These are phyloP conservation scores for Rutstroemia sp. DNA, from an alignment of 2,329 filamentous ascomycete species.

Conservation along the genomic window DNA sequence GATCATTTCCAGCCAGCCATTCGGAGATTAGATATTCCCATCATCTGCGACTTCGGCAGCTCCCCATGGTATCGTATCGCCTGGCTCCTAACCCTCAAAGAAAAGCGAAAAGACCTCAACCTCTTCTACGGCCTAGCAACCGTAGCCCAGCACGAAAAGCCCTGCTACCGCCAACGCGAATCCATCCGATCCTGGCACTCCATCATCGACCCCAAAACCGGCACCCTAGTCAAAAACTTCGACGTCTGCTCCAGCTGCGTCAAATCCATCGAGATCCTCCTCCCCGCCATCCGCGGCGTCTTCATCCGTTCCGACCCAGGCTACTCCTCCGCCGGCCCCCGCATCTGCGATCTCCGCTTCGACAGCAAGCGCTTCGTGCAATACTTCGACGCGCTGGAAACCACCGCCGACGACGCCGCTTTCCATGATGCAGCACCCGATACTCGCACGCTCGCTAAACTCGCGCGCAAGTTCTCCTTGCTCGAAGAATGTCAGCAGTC, in stretches of 20 bases:
- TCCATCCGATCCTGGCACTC: constrained; percentile 65
- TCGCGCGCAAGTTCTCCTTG: constrained; percentile 18
- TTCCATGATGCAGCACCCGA: constrained; percentile 21
- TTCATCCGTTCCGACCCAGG: constrained; percentile 40
- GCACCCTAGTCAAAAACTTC: constrained; percentile 61
- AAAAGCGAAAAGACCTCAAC: constrained; percentile 56
- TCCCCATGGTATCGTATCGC: constrained; percentile 77
- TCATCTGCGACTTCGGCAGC: constrained; percentile 72
- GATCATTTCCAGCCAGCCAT: constrained; percentile 57
- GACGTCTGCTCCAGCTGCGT: constrained; percentile 69
- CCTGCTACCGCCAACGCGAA: constrained; percentile 50
- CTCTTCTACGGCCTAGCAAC: constrained; percentile 63
- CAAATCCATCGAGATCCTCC: constrained; percentile 61
- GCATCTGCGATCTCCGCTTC: constrained; percentile 64
- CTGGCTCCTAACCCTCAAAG: constrained; percentile 71
- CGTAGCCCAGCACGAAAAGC: constrained; percentile 48
- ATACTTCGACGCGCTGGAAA: constrained; percentile 56
- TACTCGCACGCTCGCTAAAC: constrained; percentile 19
- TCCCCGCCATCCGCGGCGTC: constrained; percentile 63
- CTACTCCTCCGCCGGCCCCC: constrained; percentile 38
- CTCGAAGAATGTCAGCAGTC: constrained; percentile 30
- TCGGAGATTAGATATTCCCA: constrained; percentile 46
- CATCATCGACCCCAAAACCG: constrained; percentile 59
- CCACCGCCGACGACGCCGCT: constrained; percentile 44
- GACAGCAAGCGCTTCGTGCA: constrained; percentile 47